These are phyloP conservation scores for Globisporangium okanoganense DNA, from an alignment of 352 stramenopile species.

Conservation along the genomic window DNA sequence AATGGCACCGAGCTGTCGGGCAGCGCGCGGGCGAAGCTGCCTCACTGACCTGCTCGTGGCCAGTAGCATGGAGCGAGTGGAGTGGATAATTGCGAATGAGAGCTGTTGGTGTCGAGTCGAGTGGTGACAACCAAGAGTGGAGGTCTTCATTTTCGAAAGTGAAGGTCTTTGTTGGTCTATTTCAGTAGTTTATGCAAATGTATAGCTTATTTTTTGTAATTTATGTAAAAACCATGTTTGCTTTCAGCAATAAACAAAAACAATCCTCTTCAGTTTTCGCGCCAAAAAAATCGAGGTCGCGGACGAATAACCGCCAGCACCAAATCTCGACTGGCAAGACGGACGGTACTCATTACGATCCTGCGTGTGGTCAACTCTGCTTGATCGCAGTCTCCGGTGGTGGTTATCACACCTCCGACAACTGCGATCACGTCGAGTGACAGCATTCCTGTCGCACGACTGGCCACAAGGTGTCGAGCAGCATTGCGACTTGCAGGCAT, in stretches of 20 bases:
- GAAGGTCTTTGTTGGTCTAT: background rate
- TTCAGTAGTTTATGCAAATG: background rate
- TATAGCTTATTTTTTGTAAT: background rate
- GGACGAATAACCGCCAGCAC: background rate
- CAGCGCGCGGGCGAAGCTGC: background rate
- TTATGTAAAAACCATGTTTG: background rate
- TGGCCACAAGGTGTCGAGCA: slow-evolving; percentile 90
- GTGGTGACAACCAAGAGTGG: background rate
- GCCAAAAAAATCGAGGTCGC: background rate
- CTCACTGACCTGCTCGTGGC: background rate
- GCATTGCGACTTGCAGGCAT: slow-evolving; percentile 65
- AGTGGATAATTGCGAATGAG: background rate
- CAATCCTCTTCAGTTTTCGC: background rate
- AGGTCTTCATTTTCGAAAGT: background rate
- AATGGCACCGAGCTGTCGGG: background rate
- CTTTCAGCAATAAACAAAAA: background rate
- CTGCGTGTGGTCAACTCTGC: background rate
- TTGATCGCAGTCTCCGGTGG: background rate
- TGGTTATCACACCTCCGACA: slow-evolving; percentile 34
- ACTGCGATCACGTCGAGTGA: slow-evolving; percentile 28
- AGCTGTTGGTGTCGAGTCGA: too few relatives aligned
- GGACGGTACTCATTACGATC: too few relatives aligned
- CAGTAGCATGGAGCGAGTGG: background rate
- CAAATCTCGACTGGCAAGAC: too few relatives aligned
- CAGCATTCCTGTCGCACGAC: slow-evolving; percentile 93